These are phyloP conservation scores for Globisporangium nodosum DNA, from an alignment of 352 stramenopile genomes.

Conservation along the genomic window DNA sequence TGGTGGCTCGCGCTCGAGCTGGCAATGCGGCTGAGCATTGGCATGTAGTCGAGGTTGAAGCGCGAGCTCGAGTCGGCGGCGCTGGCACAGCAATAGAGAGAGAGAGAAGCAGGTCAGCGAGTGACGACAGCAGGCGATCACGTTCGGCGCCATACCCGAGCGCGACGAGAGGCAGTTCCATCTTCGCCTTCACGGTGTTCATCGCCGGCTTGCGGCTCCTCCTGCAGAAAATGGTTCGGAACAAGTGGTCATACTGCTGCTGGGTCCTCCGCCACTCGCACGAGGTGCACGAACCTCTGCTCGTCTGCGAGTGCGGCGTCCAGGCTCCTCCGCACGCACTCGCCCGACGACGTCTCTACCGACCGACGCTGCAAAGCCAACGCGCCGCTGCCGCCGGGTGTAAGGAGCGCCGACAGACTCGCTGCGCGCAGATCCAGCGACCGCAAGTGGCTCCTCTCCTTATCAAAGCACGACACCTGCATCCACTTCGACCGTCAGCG, in stretches of 20 bases:
- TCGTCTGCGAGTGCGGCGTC: constrained; percentile 19
- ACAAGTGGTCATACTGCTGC: not conserved
- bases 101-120: not conserved
- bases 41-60: constrained; percentile 67
- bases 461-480: constrained; percentile 20
- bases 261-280: not conserved
- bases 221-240: constrained; percentile 4
- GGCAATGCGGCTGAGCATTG: constrained; percentile 53
- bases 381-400: constrained; percentile 19
- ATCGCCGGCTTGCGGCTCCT: constrained; percentile 5
- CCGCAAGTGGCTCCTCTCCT: constrained; percentile 10
- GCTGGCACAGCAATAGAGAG: not conserved
- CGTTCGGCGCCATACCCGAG: constrained; percentile 26
- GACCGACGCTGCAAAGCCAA: constrained; percentile 16
- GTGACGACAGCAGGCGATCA: not conserved
- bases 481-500: not conserved
- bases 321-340: constrained; percentile 28
- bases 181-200: constrained; percentile 27
- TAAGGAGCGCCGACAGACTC: constrained; percentile 9
- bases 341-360: constrained; percentile 1
- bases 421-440: constrained; percentile 11
- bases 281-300: constrained; percentile 2
- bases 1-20: constrained; percentile 38
- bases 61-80: constrained; percentile 26
- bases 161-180: constrained; percentile 33